These are phyloP conservation scores for Geranium rotundifolium DNA, from an alignment of 345 rosid genomes.

Conservation along the genomic window DNA sequence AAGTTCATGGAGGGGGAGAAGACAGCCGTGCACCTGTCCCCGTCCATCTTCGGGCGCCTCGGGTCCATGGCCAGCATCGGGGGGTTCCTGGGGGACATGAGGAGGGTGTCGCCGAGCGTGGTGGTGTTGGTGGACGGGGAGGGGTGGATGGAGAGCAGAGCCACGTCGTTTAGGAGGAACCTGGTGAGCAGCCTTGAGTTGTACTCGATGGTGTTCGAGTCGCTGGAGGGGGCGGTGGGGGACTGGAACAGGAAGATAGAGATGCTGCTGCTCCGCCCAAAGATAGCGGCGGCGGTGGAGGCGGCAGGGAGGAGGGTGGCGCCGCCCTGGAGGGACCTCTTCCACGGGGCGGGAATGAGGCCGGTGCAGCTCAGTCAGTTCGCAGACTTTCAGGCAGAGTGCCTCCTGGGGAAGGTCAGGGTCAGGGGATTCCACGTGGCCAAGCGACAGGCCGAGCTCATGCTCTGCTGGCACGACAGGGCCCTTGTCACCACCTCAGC, in stretches of 20 bases:
- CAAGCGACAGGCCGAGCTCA: slow-evolving; percentile 69
- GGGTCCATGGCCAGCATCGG: slow-evolving; percentile 26
- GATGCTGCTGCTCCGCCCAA: slow-evolving; percentile 41
- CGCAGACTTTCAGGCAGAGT: slow-evolving; percentile 79
- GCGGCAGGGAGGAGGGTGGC: slow-evolving; percentile 32
- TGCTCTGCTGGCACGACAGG: slow-evolving; percentile 85
- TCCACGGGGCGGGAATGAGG: slow-evolving; percentile 71
- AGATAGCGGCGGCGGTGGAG: slow-evolving; percentile 50
- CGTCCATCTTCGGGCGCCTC: slow-evolving; percentile 49
- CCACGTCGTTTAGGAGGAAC: slow-evolving; percentile 58
- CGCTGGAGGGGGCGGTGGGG: slow-evolving; percentile 57
- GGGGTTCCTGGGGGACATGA: slow-evolving; percentile 40
- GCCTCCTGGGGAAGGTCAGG: slow-evolving; percentile 57
- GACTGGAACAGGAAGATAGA: slow-evolving; percentile 71
- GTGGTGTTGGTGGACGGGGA: slow-evolving; percentile 66
- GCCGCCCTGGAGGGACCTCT: slow-evolving; percentile 62
- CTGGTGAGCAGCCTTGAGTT: slow-evolving; percentile 60
- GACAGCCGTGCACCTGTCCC: slow-evolving; percentile 48
- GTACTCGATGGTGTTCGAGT: slow-evolving; percentile 66
- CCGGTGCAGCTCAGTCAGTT: slow-evolving; percentile 63
- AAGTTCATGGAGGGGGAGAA: slow-evolving; percentile 62
- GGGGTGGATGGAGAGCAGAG: slow-evolving; percentile 45
- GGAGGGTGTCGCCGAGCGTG: slow-evolving; percentile 45
- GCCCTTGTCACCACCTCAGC: slow-evolving; percentile 80
- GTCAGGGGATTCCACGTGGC: slow-evolving; percentile 88